Base-by-base conservation (phyloP, 202 grass and related monocot genomes). In the Schoenoplectus tabernaemontani region DNA sequence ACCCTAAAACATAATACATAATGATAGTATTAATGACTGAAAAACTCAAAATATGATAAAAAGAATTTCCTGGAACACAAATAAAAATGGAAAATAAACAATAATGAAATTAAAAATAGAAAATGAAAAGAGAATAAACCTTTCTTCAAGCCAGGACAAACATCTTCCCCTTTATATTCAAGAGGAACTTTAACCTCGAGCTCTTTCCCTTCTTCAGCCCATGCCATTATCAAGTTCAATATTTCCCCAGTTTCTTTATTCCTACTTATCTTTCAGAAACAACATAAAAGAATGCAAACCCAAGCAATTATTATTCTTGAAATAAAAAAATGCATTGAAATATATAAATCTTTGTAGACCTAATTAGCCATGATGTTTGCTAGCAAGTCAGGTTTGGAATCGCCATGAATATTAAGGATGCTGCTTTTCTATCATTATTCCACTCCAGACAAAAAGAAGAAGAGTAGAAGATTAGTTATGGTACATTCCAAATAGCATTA, bases 201-300 rank as follows among this genome's bases (percentile, higher is more conserved):
- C 74, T 86, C 82, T 77, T 79, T 84, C 80, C 90, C 92, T 43
- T 86, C 87, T 71, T 95, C 88, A 47, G 86, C 96, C 84, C 93
- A 86, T 44, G 91, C 90, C 91, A 98, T 87, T 77, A 91, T 87
- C 76, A 99, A 70, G 75, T 99, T 99, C 79, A 92, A 68, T 85
- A 93, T 88, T 81, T 92, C 64, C 20, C 91, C 96, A 0, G 89
- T 91, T 75, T 79, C 36, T 66, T 88, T 85, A 47, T 91, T 85
- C 83, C 34, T 87, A 79, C 88, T 88, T 53, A 99, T 88, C 96
- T 99, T 79, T 80, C 76, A 78, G 11, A 78, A 47, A 47, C 11
- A 24, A 66, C 47, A 81, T 13, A 50, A 86, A 57, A 38, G 8
- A 65, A 47, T 12, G 48, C 1, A 81, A 12, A 33, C 23, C 26